Conservation (phyloP, 2,329 filamentous ascomycete genomes). For the Paraconiothyrium brasiliense region DNA sequence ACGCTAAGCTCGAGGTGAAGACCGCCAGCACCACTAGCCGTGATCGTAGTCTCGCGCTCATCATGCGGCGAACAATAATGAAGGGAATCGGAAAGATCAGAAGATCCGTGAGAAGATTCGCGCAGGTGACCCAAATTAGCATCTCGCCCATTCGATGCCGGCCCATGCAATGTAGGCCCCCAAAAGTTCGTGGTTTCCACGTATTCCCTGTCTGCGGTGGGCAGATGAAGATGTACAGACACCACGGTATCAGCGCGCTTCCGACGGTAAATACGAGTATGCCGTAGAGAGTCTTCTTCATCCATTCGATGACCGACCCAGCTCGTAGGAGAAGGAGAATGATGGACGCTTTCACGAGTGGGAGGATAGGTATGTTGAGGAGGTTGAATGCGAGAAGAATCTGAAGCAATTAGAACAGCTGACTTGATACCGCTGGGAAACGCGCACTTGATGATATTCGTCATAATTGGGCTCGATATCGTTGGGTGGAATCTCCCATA, state of each 20-base stretch:
- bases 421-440: conserved; percentile 49
- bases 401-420: conserved; percentile 23
- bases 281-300: conserved; percentile 49
- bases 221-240: conserved; percentile 52
- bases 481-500: conserved; percentile 46
- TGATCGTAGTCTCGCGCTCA: conserved; percentile 51
- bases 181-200: conserved; percentile 51
- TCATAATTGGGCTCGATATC: conserved; percentile 49
- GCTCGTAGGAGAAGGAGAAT: conserved; percentile 51
- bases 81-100: conserved; percentile 54
- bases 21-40: conserved; percentile 50
- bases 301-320: conserved; percentile 50
- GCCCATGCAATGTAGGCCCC: conserved; percentile 49
- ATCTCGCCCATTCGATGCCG: conserved; percentile 50
- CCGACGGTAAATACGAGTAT: conserved; percentile 49
- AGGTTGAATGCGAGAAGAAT: conserved; percentile 51
- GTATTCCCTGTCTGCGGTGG: conserved; percentile 52
- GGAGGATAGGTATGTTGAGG: conserved; percentile 52
- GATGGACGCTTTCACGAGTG: conserved; percentile 53
- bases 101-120: conserved; percentile 52
- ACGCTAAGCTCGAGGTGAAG: conserved; percentile 53
- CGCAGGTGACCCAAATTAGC: conserved; percentile 53
- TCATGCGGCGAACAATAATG: conserved; percentile 52
- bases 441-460: conserved; percentile 44
- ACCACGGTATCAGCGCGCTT: conserved; percentile 48